A percentile compares a stretch with the other conserved stretches of the same genome.
Conservation (phyloP, 73 alveolate species). For the Paramecium primaurelia region DNA sequence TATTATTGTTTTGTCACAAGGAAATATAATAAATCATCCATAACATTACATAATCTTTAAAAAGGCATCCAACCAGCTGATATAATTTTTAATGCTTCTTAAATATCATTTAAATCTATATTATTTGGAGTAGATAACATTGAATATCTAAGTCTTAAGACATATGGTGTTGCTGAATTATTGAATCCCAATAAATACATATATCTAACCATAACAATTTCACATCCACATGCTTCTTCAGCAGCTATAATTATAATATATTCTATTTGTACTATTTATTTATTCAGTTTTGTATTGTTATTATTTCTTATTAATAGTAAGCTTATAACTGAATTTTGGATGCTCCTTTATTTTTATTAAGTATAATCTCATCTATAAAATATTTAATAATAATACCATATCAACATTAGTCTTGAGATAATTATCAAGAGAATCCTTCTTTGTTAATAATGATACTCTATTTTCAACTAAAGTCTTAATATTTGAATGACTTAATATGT, state of each 20-base stretch:
- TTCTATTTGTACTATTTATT: neutral
- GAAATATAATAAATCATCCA: slow-evolving; percentile 19
- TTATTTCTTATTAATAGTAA: neutral
- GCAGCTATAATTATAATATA: neutral
- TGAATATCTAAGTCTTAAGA: neutral
- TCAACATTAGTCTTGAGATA: neutral
- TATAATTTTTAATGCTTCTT: neutral
- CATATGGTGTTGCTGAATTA: neutral
- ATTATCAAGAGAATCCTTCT: neutral
- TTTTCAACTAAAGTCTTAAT: neutral
- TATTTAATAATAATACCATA: neutral
- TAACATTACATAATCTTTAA: slow-evolving; percentile 8
- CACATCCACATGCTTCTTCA: slow-evolving; percentile 50
- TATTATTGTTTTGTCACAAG: neutral
- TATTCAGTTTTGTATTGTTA: neutral
- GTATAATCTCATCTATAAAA: neutral
- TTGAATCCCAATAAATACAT: slow-evolving; percentile 2
- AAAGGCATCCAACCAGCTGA: slow-evolving; percentile 19
- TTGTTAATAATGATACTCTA: neutral
- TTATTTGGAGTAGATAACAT: neutral
- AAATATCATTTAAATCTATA: neutral
- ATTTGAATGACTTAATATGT: neutral
- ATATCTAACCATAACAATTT: slow-evolving; percentile 11
- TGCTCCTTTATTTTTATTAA: neutral
- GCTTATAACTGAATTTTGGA: neutral